Evolutionary conservation across 345 rosid genomes (phyloP).

Genomic region (Brassica incana): DNA sequence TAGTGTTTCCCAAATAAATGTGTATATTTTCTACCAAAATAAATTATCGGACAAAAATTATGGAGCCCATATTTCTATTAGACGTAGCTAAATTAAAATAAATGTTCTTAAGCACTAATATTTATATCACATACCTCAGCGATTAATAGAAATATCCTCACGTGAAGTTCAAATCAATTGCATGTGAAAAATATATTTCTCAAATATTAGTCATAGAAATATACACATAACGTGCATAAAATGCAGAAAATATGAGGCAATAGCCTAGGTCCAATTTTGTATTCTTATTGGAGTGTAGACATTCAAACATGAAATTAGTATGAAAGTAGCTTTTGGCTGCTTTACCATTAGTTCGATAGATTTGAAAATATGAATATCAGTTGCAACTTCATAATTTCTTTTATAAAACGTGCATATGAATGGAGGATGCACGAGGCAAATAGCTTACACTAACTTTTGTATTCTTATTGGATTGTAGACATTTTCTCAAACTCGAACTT

Average conservation of each 20-base stretch:
- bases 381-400: not conserved
- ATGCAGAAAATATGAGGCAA: not conserved
- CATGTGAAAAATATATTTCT: slow-evolving; percentile 7
- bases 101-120: not conserved
- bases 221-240: slow-evolving; percentile 11
- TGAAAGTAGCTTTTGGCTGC: not conserved
- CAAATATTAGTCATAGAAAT: not conserved
- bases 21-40: not conserved
- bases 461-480: slow-evolving; percentile 1
- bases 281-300: not conserved
- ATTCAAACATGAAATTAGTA: not conserved
- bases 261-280: not conserved
- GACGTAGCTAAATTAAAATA: not conserved
- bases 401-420: not conserved
- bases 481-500: not conserved
- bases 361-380: not conserved
- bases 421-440: not conserved
- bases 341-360: slow-evolving; percentile 5
- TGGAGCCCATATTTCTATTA: not conserved
- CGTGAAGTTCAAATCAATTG: slow-evolving; percentile 21
- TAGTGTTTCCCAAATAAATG: not conserved
- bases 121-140: not conserved
- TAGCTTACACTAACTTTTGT: not conserved
- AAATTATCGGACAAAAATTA: not conserved
- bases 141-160: not conserved